Evolutionary conservation across 306 rosid genomes (phyloP).

Genomic region (Cicer yamashitae): DNA sequence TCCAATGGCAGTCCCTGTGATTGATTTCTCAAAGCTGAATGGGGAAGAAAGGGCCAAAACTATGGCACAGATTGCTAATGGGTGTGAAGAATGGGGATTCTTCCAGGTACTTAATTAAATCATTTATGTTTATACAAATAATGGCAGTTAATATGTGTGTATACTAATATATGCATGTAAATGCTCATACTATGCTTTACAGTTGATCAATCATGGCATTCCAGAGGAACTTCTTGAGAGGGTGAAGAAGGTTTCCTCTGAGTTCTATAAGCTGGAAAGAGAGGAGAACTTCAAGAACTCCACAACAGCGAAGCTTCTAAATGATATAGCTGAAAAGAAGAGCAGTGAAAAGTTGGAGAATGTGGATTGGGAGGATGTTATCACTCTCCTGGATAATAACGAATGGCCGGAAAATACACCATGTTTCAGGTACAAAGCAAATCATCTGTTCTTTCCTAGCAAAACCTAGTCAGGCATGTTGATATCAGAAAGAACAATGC

Average conservation of each 20-base stretch:
- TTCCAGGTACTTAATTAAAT: constrained; percentile 70
- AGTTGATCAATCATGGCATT: constrained; percentile 96
- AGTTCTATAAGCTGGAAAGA: constrained; percentile 78
- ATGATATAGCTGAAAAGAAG: constrained; percentile 60
- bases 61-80: constrained; percentile 81
- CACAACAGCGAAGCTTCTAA: constrained; percentile 54
- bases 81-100: constrained; percentile 99
- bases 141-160: neutral
- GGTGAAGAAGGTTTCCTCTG: constrained; percentile 79
- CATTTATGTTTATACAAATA: neutral
- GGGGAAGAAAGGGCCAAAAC: constrained; percentile 82
- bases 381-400: constrained; percentile 71
- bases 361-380: constrained; percentile 94
- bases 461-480: constrained; percentile 24
- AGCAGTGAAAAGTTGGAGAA: constrained; percentile 59
- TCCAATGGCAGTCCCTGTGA: constrained; percentile 86
- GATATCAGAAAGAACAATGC: constrained; percentile 21
- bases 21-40: constrained; percentile 88
- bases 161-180: constrained; percentile 21
- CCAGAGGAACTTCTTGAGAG: constrained; percentile 86
- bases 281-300: constrained; percentile 80
- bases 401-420: constrained; percentile 82
- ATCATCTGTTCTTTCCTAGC: constrained; percentile 11
- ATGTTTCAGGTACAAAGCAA: constrained; percentile 71
- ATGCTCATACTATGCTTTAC: constrained; percentile 36